phyloP scores from a whole-genome alignment of 495 filamentous ascomycete species.

The Talaromyces thailandensis region DNA sequence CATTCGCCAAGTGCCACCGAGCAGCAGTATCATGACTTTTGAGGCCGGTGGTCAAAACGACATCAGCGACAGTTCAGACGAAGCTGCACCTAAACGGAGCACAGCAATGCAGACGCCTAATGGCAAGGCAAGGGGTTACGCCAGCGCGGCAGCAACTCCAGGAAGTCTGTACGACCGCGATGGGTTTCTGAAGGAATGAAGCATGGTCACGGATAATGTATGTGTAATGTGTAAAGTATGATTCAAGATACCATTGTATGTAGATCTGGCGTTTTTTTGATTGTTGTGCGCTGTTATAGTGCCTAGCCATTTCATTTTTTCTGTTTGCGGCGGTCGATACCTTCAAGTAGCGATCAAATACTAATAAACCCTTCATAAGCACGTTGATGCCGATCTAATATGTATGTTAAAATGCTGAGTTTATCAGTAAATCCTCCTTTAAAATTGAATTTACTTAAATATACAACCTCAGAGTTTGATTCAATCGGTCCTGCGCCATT shows the following conservation, averaged over 20 bases:
- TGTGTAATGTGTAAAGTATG: constrained; percentile 6
- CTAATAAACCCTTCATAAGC: background rate
- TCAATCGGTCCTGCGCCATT: constrained; percentile 55
- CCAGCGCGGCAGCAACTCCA: constrained; percentile 23
- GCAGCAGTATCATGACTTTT: constrained; percentile 4
- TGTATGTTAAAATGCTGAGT: background rate
- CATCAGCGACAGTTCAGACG: constrained; percentile 3
- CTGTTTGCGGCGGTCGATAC: background rate
- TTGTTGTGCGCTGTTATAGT: background rate
- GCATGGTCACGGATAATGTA: constrained; percentile 2
- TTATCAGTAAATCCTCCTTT: background rate
- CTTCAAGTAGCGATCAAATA: background rate
- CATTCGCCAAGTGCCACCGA: constrained; percentile 6
- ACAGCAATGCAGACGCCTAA: constrained; percentile 1
- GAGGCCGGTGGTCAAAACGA: background rate
- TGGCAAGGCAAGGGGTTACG: background rate
- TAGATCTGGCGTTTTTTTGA: constrained; percentile 12
- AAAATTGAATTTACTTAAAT: background rate
- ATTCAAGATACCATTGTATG: constrained; percentile 6
- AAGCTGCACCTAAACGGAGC: background rate
- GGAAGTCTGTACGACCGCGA: constrained; percentile 41
- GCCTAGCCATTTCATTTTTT: background rate
- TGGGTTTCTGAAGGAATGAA: constrained; percentile 37
- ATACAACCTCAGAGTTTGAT: background rate
- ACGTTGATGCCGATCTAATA: background rate